These are phyloP conservation scores for Tremella fuciformis DNA, from an alignment of 768 basidiomycete species.

Conservation along the genomic window DNA sequence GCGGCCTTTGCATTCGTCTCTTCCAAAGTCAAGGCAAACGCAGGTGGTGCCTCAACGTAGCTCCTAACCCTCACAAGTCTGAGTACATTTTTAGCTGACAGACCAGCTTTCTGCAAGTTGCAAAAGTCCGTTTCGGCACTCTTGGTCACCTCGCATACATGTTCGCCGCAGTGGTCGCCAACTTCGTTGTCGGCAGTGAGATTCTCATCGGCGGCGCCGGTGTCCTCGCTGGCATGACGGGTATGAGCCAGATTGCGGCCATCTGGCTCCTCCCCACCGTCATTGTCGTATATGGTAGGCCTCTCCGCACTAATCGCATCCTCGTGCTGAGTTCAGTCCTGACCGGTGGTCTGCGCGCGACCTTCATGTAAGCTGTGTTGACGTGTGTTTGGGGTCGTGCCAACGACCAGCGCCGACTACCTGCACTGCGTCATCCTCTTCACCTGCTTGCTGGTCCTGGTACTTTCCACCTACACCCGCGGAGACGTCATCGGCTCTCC, in stretches of 20 bases:
- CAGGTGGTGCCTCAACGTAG: too few relatives aligned
- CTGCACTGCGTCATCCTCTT: not conserved
- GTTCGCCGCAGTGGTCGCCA: constrained; percentile 19
- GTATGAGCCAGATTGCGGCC: constrained; percentile 15
- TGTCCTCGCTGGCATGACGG: constrained; percentile 19
- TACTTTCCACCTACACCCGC: constrained; percentile 36
- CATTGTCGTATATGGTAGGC: constrained; percentile 19
- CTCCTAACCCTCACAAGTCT: too few relatives aligned
- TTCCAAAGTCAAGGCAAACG: too few relatives aligned
- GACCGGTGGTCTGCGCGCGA: constrained; percentile 27
- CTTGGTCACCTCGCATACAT: constrained; percentile 19
- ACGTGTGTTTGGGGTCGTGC: constrained; percentile 53
- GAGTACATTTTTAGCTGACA: not conserved
- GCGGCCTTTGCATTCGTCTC: too few relatives aligned
- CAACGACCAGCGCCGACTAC: constrained; percentile 39
- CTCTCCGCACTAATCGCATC: not conserved
- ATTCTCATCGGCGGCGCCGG: constrained; percentile 22
- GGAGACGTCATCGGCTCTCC: constrained; percentile 55
- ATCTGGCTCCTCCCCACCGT: constrained; percentile 17
- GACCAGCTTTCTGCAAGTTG: constrained; percentile 15
- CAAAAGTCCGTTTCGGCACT: constrained; percentile 16
- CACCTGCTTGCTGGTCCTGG: not conserved
- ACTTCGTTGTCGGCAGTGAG: constrained; percentile 19
- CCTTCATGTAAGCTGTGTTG: constrained; percentile 50
- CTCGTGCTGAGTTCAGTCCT: too few relatives aligned